These are phyloP conservation scores for Xenosphaeropsis pyriputrescens DNA, from an alignment of 2,329 filamentous ascomycete genomes.

Conservation along the genomic window DNA sequence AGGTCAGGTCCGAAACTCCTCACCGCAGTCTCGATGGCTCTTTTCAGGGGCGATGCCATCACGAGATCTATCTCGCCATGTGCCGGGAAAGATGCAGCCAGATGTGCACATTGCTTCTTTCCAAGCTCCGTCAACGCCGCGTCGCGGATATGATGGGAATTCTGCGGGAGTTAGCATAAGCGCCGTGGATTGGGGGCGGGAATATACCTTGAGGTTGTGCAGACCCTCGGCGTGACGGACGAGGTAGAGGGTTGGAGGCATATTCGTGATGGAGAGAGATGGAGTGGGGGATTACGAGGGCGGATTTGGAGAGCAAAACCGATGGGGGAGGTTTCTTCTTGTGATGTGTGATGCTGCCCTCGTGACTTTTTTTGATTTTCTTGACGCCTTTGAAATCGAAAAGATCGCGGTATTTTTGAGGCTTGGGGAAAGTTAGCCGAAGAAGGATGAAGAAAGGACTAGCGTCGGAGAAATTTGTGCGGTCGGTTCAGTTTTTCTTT, in stretches of 20 bases:
- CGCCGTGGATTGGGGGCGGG: too few species aligned
- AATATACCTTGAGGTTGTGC: slow-evolving; percentile 52
- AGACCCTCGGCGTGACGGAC: slow-evolving; percentile 66
- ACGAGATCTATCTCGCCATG: slow-evolving; percentile 53
- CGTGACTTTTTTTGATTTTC: too few species aligned
- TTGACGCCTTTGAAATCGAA: too few species aligned
- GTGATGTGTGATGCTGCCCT: too few species aligned
- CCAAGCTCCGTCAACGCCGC: slow-evolving; percentile 64
- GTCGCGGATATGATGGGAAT: slow-evolving; percentile 59
- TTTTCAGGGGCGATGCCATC: slow-evolving; percentile 64
- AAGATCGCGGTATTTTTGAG: too few species aligned
- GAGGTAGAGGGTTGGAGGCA: slow-evolving; percentile 36
- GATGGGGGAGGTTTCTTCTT: slow-evolving; percentile 1
- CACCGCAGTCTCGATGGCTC: slow-evolving; percentile 68
- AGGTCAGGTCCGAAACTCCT: slow-evolving; percentile 50
- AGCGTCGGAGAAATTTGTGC: too few species aligned
- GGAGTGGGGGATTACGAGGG: neutral
- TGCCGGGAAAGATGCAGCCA: slow-evolving; percentile 48
- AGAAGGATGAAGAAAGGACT: too few species aligned
- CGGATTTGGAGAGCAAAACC: neutral
- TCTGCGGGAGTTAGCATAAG: slow-evolving; percentile 15
- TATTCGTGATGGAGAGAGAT: neutral
- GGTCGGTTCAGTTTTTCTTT: too few species aligned
- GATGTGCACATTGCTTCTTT: slow-evolving; percentile 53
- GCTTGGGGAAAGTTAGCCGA: too few species aligned